Conservation (phyloP, 2,329 filamentous ascomycete species). For the Pseudogymnoascus sp. region DNA sequence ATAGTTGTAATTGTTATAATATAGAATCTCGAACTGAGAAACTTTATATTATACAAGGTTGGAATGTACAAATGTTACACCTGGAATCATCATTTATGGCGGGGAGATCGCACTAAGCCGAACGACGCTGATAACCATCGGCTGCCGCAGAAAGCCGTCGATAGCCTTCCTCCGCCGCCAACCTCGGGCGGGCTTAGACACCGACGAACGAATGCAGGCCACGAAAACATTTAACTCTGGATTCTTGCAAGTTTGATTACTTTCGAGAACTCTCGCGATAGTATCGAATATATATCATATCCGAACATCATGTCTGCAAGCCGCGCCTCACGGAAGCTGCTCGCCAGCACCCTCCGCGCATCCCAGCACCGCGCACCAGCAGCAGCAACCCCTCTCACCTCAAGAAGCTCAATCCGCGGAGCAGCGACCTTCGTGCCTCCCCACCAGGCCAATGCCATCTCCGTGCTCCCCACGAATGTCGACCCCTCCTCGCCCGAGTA, state of each 20-base stretch:
- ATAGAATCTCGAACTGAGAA: not conserved
- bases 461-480: slow-evolving; percentile 64
- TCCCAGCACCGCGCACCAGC: slow-evolving; percentile 23
- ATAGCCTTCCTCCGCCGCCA: not conserved
- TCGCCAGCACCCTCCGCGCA: slow-evolving; percentile 31
- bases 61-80: not conserved
- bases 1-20: not conserved
- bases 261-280: not conserved
- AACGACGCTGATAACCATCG: not conserved
- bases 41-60: slow-evolving; percentile 3
- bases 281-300: slow-evolving; percentile 8
- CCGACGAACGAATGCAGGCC: not conserved
- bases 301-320: slow-evolving; percentile 38
- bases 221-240: slow-evolving; percentile 7
- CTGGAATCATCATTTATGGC: slow-evolving; percentile 4
- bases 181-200: not conserved
- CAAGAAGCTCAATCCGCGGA: slow-evolving; percentile 14
- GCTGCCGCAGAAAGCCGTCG: not conserved
- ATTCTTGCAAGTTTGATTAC: not conserved
- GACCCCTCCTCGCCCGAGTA: slow-evolving; percentile 72
- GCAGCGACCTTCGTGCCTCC: slow-evolving; percentile 72
- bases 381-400: slow-evolving; percentile 18
- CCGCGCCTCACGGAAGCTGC: slow-evolving; percentile 39
- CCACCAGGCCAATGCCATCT: slow-evolving; percentile 76
- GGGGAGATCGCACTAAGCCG: slow-evolving; percentile 1